Evolutionary conservation across 768 basidiomycete species (phyloP).

Genomic region (Mrakia frigida): DNA sequence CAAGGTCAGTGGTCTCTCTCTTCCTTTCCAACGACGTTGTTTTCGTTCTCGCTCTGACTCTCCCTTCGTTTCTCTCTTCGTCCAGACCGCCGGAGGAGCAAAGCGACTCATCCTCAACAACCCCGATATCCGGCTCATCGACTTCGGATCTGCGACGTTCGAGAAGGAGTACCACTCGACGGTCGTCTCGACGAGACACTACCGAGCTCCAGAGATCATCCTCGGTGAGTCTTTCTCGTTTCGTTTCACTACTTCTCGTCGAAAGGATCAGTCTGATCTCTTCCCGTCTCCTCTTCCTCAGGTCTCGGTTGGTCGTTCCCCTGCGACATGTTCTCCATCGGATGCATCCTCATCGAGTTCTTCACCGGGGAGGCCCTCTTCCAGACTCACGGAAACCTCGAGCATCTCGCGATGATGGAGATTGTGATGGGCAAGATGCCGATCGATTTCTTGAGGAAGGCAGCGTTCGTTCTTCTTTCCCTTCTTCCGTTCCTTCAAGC

Average conservation of each 20-base stretch:
- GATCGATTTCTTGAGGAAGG: constrained; percentile 57
- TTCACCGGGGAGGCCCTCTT: constrained; percentile 97
- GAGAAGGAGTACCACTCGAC: constrained; percentile 97
- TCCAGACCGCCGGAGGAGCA: constrained; percentile 46
- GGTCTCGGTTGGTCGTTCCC: constrained; percentile 97
- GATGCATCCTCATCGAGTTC: constrained; percentile 98
- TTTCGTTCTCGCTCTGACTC: not conserved
- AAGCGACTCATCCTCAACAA: constrained; percentile 62
- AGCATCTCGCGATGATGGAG: constrained; percentile 99
- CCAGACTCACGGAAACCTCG: constrained; percentile 97
- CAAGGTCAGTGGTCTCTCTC: constrained; percentile 37
- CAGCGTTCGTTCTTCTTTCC: constrained; percentile 36
- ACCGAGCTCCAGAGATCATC: constrained; percentile 98
- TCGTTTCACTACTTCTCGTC: not conserved
- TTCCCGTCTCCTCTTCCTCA: constrained; percentile 43
- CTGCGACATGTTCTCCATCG: constrained; percentile 96
- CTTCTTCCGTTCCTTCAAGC: not conserved
- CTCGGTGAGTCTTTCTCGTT: constrained; percentile 59
- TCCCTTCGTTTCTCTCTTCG: not conserved
- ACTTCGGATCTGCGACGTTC: constrained; percentile 98
- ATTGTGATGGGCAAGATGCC: constrained; percentile 99
- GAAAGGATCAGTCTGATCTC: not conserved
- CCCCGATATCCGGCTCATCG: constrained; percentile 91
- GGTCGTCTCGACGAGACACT: constrained; percentile 95
- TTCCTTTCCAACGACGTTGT: no score